Evolutionary conservation across 495 filamentous ascomycete genomes (phyloP), one percentile per base, ranked within the genome.

Genomic region (Penicillium dipodomyicola): DNA sequence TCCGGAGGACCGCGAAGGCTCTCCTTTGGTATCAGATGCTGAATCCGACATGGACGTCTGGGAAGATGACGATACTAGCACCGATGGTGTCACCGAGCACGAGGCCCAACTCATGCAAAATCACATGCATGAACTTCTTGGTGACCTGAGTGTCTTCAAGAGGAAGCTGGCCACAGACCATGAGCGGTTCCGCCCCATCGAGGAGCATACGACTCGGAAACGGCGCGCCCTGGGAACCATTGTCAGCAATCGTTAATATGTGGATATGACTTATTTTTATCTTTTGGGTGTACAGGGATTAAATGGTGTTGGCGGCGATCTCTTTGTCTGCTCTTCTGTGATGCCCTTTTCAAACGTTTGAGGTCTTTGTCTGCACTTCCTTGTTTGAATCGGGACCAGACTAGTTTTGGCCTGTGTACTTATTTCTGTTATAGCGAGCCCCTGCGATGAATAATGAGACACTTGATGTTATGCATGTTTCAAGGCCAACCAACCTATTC

Each of bases 101-200:
- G 76, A 79, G 42, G 79, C 77, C 0, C 60, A 77, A 33, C 85
- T 87, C 47, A 82, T 88, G 75, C 85, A 91, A 57, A 79, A 80
- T 27, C 77, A 81, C 63, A 85, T 90, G 78, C 79, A 87, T 54
- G 83, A 86, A 44, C 72, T 94, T 52, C 74, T 96, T 54, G 81
- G 84, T 52, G 92, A 96, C 63, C 65, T 98, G 42, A 82, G 82
- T 19, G 64, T 96, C 61, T 96, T 97, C 72, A 87, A 86, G 65
- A 82, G 84, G 62, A 96, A 96, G 75, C 79, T 96, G 35, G 83
- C 78, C 15, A 89, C 92, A 59, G 94, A 98, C 65, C 76, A 82
- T 61, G 74, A 79, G 58, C 73, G 84, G 56, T 87, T 85, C 68
- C 73, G 72, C 3, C 63, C 67, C 4, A 52, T 49, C 32, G 70